Evolutionary conservation across 2,329 filamentous ascomycete species (phyloP).

Genomic region (Bisporella sp.): DNA sequence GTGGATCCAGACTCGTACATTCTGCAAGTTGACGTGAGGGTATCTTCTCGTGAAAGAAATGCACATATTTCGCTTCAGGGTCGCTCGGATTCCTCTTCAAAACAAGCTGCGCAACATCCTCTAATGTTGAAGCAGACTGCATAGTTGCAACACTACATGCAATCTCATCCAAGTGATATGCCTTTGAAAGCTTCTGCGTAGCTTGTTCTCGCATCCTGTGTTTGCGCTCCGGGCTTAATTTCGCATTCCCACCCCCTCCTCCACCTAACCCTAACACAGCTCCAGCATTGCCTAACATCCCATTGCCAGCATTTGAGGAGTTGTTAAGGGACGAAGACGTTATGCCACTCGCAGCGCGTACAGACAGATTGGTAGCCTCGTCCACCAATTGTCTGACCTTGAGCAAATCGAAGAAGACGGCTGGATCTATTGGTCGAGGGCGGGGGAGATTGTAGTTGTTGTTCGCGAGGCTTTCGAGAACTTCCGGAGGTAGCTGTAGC

Average conservation of each 20-base stretch:
- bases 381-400: slow-evolving; percentile 77
- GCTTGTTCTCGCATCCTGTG: slow-evolving; percentile 77
- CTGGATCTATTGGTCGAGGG: slow-evolving; percentile 71
- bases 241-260: slow-evolving; percentile 50
- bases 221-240: slow-evolving; percentile 68
- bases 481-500: slow-evolving; percentile 72
- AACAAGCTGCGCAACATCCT: slow-evolving; percentile 69
- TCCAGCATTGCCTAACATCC: slow-evolving; percentile 38
- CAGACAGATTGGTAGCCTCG: slow-evolving; percentile 70
- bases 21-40: slow-evolving; percentile 67
- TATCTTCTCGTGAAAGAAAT: slow-evolving; percentile 90
- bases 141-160: slow-evolving; percentile 77
- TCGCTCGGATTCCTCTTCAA: slow-evolving; percentile 62
- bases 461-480: slow-evolving; percentile 72
- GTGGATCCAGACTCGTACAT: slow-evolving; percentile 57
- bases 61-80: slow-evolving; percentile 75
- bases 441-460: slow-evolving; percentile 72
- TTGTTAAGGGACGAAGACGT: slow-evolving; percentile 57
- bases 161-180: slow-evolving; percentile 77
- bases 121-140: slow-evolving; percentile 70
- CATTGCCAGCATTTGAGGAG: slow-evolving; percentile 42
- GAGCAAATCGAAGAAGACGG: slow-evolving; percentile 75
- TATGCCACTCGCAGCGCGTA: slow-evolving; percentile 69
- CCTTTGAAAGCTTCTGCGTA: slow-evolving; percentile 67
- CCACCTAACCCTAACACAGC: slow-evolving; percentile 51